Percentiles rank a stretch among this genome's conserved stretches.
Conservation (phyloP, 495 filamentous ascomycete genomes). For the Aspergillus bridgeri region DNA sequence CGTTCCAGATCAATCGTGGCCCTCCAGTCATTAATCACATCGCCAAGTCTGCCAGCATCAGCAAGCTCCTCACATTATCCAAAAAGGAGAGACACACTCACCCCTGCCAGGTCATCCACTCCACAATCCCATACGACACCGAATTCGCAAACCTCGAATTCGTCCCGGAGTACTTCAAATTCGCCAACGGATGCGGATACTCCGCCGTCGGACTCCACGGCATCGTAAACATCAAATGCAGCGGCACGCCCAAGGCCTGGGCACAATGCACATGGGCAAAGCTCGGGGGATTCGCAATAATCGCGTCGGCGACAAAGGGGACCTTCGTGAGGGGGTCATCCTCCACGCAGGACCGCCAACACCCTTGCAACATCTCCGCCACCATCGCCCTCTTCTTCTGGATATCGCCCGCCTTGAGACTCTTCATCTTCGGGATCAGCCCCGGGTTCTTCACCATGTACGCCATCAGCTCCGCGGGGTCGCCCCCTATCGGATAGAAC, state of each 20-base stretch:
- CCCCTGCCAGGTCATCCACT: conserved; percentile 68
- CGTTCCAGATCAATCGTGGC: conserved; percentile 51
- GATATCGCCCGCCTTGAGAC: conserved; percentile 44
- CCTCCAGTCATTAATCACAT: conserved; percentile 57
- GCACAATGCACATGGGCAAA: conserved; percentile 67
- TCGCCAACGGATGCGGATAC: conserved; percentile 57
- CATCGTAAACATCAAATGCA: conserved; percentile 68
- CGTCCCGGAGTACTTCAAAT: conserved; percentile 45
- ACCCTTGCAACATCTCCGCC: conserved; percentile 59
- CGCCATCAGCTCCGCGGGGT: conserved; percentile 62
- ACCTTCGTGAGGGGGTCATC: conserved; percentile 47
- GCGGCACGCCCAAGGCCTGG: conserved; percentile 55
- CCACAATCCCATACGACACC: conserved; percentile 58
- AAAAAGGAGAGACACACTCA: conserved; percentile 23
- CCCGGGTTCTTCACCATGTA: conserved; percentile 56
- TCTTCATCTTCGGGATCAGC: conserved; percentile 46
- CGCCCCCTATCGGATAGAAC: conserved; percentile 63
- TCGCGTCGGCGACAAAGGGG: conserved; percentile 63
- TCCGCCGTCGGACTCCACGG: conserved; percentile 54
- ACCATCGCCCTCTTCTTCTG: conserved; percentile 45
- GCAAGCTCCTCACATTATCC: neutral
- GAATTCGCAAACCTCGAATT: conserved; percentile 50
- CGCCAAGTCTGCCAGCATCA: conserved; percentile 46
- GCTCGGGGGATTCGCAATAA: conserved; percentile 65
- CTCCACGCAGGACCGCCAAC: conserved; percentile 62